Base-by-base conservation (phyloP, 2,329 filamentous ascomycete genomes). In the Coleophoma crateriformis region DNA sequence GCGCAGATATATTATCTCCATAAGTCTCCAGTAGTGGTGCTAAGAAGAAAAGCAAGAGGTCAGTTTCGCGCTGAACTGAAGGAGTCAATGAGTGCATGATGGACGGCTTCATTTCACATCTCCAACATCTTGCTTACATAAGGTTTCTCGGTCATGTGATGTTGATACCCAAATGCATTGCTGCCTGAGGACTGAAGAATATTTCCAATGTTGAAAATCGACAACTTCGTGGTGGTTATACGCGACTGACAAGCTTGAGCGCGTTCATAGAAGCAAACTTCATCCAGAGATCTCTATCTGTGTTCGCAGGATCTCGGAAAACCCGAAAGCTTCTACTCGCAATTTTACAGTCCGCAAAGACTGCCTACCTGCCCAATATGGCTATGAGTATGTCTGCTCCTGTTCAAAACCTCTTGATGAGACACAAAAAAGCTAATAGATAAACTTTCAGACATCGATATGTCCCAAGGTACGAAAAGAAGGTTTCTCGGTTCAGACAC, bases 391-490 rank as follows among this genome's bases (percentile, higher is more conserved):
- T 56, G 78, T 70, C 49, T 43, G 46, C 43, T 44, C 49, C 50
- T 27, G 27, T 43, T 46, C 54, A 47, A 56, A 44, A 32, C n/a
- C 27, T 32, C 27, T 60, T 68, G 43, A 63, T 53, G 46, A 37
- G 51, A 45, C 32, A 51, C 12, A 20, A 44, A 32, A 22, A 20
- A 54, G 59, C 61, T 60, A 58, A 62, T 53, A 40, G 48, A 40
- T 33, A 42, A 33, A 45, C 48, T 47, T 57, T 40, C 64, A 91
- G 88, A 92, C 75, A 76, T 92, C 68, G 88, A 92, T 75, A 75
- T 91, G 73, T 86, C 85, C 56, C 89, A 91, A 69, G 88, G 88
- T 92, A 87, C 64, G 68, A 58, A 53, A 33, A 17, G 17, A 13
- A 35, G 34, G 20, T 20, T 7, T 7, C 33, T 33, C 27, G 7